Base-by-base conservation (phyloP, 495 filamentous ascomycete genomes). In the Penicillium desertorum region DNA sequence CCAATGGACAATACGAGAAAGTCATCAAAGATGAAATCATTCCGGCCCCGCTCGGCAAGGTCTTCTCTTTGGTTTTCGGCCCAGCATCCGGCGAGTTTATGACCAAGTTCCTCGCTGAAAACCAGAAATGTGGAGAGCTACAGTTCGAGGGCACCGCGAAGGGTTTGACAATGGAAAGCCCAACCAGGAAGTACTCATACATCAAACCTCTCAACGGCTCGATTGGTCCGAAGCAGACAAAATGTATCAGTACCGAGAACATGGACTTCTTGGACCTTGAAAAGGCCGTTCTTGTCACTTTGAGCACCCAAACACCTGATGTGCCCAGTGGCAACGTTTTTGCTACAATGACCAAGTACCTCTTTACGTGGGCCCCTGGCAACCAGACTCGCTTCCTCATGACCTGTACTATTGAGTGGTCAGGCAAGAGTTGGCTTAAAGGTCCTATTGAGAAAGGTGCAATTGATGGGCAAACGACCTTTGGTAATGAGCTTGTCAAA, bases 361-460 rank as follows among this genome's bases (percentile, higher is more conserved):
- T 95, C 60, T 80, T 99, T 8, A 89, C 87, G 41, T 99, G 94
- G 94, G 92, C 85, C 3, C 79, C 94, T 29, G 85, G 83, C 53
- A 95, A 95, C 61, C 76, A 86, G 23, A 99, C 95, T 0, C 82
- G 90, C 32, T 73, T 99, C 27, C 79, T 92, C 25, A 85, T 91
- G 71, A 96, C 85, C 55, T 96, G 90, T 71, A 86, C 86, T 0
- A 89, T 98, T 47, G 94, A 98, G 66, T 99, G 94, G 94, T 85
- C 88, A 0, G 92, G 94, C 53, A 99, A 99, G 79, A 96, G 91
- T 75, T 99, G 95, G 94, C 70, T 98, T 39, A 98, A 96, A 78
- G 90, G 89, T 51, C 89, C 94, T 22, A 98, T 98, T 64, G 94
- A 98, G 71, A 96, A 95, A 70, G 92, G 91, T 53, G 90, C 92